Evolutionary conservation across 805 yeast genomes (phyloP).

Genomic region (Barnettozyma vustinii): DNA sequence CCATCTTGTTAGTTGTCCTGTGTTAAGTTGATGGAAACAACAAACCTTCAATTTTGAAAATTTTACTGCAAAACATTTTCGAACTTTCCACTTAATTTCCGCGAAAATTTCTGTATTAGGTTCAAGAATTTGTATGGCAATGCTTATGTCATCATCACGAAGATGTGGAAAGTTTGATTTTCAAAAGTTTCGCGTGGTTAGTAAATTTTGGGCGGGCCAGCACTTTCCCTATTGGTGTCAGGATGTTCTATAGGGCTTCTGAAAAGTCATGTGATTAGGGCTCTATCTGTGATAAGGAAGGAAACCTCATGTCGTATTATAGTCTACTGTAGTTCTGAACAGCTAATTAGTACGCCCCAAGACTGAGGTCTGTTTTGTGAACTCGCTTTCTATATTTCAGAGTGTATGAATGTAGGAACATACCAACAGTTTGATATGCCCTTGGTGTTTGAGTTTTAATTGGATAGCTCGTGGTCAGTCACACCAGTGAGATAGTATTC

Average conservation of each 20-base stretch:
- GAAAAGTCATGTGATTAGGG: slow-evolving; percentile 1
- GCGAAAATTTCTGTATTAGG: slow-evolving; percentile 5
- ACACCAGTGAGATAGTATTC: background rate
- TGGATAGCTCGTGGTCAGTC: background rate
- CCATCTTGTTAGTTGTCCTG: slow-evolving; percentile 55
- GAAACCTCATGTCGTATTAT: too few relatives aligned
- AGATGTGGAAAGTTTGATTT: background rate
- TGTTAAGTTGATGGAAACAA: background rate
- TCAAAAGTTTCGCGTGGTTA: background rate
- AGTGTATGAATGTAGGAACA: too few relatives aligned
- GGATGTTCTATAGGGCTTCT: background rate
- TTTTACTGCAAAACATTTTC: slow-evolving; percentile 4
- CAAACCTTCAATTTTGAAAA: slow-evolving; percentile 5
- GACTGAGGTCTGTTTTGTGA: too few relatives aligned
- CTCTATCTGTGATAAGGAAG: too few relatives aligned
- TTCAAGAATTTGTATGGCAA: background rate
- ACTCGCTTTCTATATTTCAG: too few relatives aligned
- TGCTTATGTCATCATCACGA: background rate
- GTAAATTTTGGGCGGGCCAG: background rate
- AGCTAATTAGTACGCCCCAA: too few relatives aligned
- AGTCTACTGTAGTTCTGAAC: too few relatives aligned
- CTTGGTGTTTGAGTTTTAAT: too few relatives aligned
- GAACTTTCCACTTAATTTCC: background rate
- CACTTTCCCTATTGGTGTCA: background rate
- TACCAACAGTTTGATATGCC: too few relatives aligned